Percentiles rank a stretch among this genome's conserved stretches.
phyloP scores from a whole-genome alignment of 441 rosid genomes.

The Jatropha podagrica region DNA sequence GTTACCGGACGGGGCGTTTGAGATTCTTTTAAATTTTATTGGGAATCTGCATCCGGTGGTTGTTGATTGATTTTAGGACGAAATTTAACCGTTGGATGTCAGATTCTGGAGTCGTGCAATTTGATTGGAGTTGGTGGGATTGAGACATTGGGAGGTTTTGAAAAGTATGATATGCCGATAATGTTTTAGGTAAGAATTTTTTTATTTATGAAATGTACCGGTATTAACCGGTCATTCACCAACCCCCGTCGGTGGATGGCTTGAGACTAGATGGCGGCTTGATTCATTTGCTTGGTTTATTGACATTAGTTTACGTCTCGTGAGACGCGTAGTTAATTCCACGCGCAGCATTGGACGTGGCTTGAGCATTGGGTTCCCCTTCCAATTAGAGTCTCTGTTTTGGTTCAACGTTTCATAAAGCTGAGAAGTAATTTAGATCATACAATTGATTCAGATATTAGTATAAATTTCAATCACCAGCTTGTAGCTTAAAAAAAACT shows the following conservation, averaged over 20 bases:
- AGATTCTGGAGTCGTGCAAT: neutral
- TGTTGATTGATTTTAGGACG: neutral
- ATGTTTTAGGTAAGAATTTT: neutral
- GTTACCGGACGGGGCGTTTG: conserved; percentile 32
- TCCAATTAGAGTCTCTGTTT: no score
- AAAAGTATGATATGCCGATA: neutral
- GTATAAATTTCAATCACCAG: no score
- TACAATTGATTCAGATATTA: no score
- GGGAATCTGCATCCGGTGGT: conserved; percentile 15
- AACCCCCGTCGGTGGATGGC: conserved; percentile 31
- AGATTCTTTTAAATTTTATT: conserved; percentile 4
- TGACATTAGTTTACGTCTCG: neutral
- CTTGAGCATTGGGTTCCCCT: neutral
- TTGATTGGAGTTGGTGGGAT: conserved; percentile 34
- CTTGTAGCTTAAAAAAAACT: no score
- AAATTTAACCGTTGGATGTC: conserved; percentile 41
- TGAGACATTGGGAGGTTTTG: neutral
- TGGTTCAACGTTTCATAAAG: no score
- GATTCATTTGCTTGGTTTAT: neutral
- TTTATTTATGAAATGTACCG: conserved; percentile 15
- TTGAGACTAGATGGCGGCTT: conserved; percentile 23
- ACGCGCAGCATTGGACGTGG: neutral
- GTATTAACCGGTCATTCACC: conserved; percentile 37
- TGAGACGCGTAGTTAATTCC: neutral
- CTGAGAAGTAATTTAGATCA: no score